Percentiles rank a stretch among this genome's conserved stretches.
phyloP scores from a whole-genome alignment of 73 alveolate genomes.

The Paramecium caudatum region DNA sequence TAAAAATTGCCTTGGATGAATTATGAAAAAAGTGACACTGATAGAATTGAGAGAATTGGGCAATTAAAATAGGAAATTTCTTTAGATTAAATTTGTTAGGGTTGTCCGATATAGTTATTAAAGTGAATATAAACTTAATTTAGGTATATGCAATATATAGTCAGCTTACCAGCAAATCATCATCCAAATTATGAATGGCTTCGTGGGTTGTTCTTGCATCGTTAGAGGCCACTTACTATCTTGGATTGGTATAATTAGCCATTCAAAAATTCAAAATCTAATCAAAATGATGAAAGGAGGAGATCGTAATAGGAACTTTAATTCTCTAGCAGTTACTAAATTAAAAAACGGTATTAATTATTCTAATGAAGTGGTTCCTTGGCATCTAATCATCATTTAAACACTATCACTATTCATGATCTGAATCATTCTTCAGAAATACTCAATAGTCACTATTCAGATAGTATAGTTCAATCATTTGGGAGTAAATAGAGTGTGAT shows the following conservation, averaged over 20 bases:
- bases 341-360: background rate
- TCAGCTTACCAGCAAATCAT: background rate
- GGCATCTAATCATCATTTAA: background rate
- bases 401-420: background rate
- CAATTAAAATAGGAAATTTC: background rate
- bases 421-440: background rate
- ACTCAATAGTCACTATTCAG: background rate
- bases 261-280: too few species aligned
- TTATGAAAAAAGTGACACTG: background rate
- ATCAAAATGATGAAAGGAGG: background rate
- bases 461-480: background rate
- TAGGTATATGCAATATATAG: background rate
- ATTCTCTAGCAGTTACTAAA: background rate
- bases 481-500: background rate
- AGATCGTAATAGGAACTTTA: background rate
- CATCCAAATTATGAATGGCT: background rate
- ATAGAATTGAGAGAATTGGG: constrained; percentile 5
- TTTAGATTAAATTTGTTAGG: background rate
- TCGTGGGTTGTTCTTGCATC: background rate
- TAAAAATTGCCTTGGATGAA: constrained; percentile 23
- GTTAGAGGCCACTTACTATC: background rate
- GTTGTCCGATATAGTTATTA: background rate
- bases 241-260: constrained; percentile 8
- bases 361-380: background rate
- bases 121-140: background rate